Percentiles rank a stretch among this genome's conserved stretches.
These are phyloP conservation scores for Tephrocybe sp. DNA, from an alignment of 768 basidiomycete species.

Conservation along the genomic window DNA sequence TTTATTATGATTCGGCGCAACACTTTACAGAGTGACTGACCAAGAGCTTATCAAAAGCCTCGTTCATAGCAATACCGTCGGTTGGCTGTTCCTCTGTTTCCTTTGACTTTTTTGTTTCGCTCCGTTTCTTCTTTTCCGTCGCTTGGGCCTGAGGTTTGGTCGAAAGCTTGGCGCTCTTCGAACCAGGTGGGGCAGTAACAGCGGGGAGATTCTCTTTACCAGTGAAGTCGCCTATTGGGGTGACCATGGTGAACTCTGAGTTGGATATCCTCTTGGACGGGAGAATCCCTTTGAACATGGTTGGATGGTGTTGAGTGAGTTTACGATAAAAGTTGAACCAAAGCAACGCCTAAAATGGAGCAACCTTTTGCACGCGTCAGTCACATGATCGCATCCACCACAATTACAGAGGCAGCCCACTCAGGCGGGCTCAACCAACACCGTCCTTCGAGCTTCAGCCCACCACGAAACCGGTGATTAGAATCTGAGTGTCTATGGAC, in stretches of 20 bases:
- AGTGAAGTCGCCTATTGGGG: slow-evolving; percentile 46
- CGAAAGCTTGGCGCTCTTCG: slow-evolving; percentile 17
- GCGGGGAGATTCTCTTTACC: slow-evolving; percentile 67
- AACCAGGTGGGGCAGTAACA: slow-evolving; percentile 8
- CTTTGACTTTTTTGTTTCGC: slow-evolving; percentile 22
- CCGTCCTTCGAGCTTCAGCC: no score
- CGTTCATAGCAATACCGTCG: slow-evolving; percentile 44
- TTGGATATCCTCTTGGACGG: slow-evolving; percentile 65
- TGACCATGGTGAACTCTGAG: slow-evolving; percentile 73
- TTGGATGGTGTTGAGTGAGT: slow-evolving; percentile 13
- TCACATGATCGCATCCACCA: slow-evolving; percentile 9
- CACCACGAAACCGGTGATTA: no score
- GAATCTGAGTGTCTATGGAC: no score
- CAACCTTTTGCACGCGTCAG: slow-evolving; percentile 8
- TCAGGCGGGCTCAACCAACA: no score
- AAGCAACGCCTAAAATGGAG: slow-evolving; percentile 7
- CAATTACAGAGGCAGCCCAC: not conserved
- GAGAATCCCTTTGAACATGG: slow-evolving; percentile 82
- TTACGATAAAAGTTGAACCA: slow-evolving; percentile 14
- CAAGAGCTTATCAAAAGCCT: slow-evolving; percentile 79
- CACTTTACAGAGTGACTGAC: slow-evolving; percentile 40
- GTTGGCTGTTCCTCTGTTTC: slow-evolving; percentile 9
- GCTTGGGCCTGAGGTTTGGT: slow-evolving; percentile 32
- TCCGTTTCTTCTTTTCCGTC: slow-evolving; percentile 39
- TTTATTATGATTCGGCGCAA: not conserved